Percentiles rank a stretch among this genome's conserved stretches.
Conservation (phyloP, 495 filamentous ascomycete species). For the Lasiosphaeriaceae sp. region DNA sequence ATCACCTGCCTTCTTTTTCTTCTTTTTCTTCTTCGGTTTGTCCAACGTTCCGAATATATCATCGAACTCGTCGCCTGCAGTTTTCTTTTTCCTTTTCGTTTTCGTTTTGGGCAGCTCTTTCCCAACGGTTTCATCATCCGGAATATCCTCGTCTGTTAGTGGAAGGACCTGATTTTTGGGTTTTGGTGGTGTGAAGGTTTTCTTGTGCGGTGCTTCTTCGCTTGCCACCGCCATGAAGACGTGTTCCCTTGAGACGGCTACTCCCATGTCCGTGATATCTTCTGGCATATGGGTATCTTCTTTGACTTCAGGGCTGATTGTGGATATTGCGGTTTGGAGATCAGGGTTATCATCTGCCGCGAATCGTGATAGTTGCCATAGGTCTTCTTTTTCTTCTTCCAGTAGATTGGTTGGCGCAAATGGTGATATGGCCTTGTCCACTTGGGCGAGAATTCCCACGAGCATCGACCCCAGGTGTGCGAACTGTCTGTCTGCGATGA, state of each 20-base stretch:
- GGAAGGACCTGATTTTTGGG: not conserved
- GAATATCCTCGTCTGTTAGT: constrained; percentile 10
- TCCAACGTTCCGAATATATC: constrained; percentile 25
- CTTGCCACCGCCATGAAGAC: no score
- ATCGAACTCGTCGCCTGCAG: constrained; percentile 30
- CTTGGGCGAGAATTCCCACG: constrained; percentile 59
- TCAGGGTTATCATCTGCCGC: not conserved
- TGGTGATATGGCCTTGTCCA: constrained; percentile 41
- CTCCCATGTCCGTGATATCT: no score
- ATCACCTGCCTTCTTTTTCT: not conserved
- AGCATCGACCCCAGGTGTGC: constrained; percentile 76
- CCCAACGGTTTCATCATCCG: constrained; percentile 30
- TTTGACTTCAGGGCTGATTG: no score
- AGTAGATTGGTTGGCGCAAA: constrained; percentile 17
- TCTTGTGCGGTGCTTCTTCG: no score
- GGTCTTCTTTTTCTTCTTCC: not conserved
- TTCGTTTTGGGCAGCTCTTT: not conserved
- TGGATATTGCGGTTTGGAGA: no score
- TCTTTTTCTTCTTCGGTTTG: not conserved
- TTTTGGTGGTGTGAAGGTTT: not conserved
- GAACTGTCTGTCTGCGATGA: constrained; percentile 69
- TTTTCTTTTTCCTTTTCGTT: constrained; percentile 11
- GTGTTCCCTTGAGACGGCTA: no score
- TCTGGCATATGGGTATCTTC: no score
- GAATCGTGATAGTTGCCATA: not conserved